Conservation (phyloP, 192 early-diverging fungal species). For the Backusella liffmaniae region DNA sequence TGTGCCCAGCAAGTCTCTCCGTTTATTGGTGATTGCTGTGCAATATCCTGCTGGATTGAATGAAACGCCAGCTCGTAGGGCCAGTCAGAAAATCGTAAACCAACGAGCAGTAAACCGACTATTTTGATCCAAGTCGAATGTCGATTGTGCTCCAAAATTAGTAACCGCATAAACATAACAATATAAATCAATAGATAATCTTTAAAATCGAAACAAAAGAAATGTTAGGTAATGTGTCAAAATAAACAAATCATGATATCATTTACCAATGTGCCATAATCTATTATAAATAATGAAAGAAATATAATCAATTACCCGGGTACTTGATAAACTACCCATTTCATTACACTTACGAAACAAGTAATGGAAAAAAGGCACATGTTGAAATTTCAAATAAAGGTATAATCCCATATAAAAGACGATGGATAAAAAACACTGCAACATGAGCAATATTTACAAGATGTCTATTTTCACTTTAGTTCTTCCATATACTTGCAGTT, state of each 20-base stretch:
- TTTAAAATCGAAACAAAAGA: neutral
- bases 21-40: neutral
- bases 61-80: constrained; percentile 30
- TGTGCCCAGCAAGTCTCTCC: constrained; percentile 23
- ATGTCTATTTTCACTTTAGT: constrained; percentile 17
- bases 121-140: constrained; percentile 27
- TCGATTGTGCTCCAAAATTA: constrained; percentile 25
- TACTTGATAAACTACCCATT: neutral
- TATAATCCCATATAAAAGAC: constrained; percentile 24
- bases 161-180: constrained; percentile 30
- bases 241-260: neutral
- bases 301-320: constrained; percentile 7
- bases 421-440: constrained; percentile 20
- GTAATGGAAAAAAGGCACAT: constrained; percentile 28
- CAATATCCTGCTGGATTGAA: constrained; percentile 7
- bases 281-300: constrained; percentile 3
- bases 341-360: constrained; percentile 32
- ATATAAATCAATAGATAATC: constrained; percentile 27
- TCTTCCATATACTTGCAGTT: neutral
- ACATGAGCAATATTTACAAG: constrained; percentile 34
- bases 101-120: constrained; percentile 17
- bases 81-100: constrained; percentile 34
- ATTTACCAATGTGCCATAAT: constrained; percentile 26
- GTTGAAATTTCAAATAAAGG: constrained; percentile 30
- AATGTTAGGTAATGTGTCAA: neutral